phyloP scores from a whole-genome alignment of 148 eudicot species.

The Rhododendron ferrugineum region DNA sequence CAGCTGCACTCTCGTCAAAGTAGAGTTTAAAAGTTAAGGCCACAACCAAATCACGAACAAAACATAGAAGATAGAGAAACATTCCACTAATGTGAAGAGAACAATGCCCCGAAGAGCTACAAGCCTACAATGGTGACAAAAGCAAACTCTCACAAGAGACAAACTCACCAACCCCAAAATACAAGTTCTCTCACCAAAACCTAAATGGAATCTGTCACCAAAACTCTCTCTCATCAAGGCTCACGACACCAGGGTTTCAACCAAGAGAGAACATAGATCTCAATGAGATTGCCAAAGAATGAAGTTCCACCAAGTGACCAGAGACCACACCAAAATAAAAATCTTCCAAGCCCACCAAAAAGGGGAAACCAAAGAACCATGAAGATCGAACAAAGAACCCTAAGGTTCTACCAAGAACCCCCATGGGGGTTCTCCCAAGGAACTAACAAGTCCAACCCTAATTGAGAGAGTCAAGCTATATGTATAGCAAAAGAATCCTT shows the following conservation, averaged over 20 bases:
- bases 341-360: not conserved
- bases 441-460: no score
- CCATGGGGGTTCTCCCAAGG: no score
- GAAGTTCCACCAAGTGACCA: no score
- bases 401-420: not conserved
- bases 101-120: not conserved
- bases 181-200: not conserved
- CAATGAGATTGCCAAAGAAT: no score
- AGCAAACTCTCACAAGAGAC: not conserved
- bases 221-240: not conserved
- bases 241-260: not conserved
- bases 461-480: no score
- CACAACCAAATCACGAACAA: no score
- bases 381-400: no score
- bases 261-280: no score
- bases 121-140: not conserved
- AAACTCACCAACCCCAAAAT: not conserved
- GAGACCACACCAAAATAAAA: not conserved
- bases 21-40: not conserved
- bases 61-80: no score
- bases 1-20: conserved; percentile 18
- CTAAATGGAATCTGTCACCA: not conserved
- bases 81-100: not conserved
- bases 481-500: no score
- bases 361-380: not conserved